Percentiles rank a stretch among this genome's conserved stretches.
These are phyloP conservation scores for Sporothrix brunneoviolacea DNA, from an alignment of 2,329 filamentous ascomycete genomes.

Conservation along the genomic window DNA sequence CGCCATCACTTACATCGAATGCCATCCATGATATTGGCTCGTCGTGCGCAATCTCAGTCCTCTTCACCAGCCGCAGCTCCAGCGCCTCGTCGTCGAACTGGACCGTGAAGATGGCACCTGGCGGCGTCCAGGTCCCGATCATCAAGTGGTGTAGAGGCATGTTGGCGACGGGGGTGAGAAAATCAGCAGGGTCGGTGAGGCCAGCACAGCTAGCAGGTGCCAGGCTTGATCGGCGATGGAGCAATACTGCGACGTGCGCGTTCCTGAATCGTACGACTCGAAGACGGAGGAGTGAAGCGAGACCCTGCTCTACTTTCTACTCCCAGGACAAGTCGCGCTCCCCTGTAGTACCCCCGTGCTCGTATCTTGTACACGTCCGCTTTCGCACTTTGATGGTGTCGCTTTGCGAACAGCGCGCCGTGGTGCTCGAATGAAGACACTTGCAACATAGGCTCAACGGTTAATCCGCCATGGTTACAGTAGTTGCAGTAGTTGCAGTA, in stretches of 20 bases:
- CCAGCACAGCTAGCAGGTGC: too few species aligned
- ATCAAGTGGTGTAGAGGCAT: conserved; percentile 84
- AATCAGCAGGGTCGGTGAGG: neutral
- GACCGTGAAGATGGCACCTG: conserved; percentile 84
- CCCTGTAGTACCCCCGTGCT: too few species aligned
- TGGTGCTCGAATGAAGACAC: too few species aligned
- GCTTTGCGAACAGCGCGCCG: too few species aligned
- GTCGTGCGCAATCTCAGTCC: conserved; percentile 71
- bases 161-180: conserved; percentile 22
- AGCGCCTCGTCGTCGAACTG: conserved; percentile 78
- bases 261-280: neutral
- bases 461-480: conserved; percentile 6
- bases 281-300: neutral
- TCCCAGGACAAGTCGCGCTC: neutral
- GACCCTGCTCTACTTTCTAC: neutral
- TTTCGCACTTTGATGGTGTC: too few species aligned
- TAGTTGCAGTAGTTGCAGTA: neutral
- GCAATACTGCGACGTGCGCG: too few species aligned
- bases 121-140: conserved; percentile 86
- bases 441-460: conserved; percentile 10
- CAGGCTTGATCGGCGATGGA: too few species aligned
- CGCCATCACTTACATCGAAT: conserved; percentile 58
- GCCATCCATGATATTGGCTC: conserved; percentile 94
- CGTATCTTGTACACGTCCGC: neutral
- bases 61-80: conserved; percentile 68